Percentiles rank a stretch among this genome's conserved stretches.
Evolutionary conservation across 805 yeast genomes (phyloP).

Genomic region (Saturnispora bothae): DNA sequence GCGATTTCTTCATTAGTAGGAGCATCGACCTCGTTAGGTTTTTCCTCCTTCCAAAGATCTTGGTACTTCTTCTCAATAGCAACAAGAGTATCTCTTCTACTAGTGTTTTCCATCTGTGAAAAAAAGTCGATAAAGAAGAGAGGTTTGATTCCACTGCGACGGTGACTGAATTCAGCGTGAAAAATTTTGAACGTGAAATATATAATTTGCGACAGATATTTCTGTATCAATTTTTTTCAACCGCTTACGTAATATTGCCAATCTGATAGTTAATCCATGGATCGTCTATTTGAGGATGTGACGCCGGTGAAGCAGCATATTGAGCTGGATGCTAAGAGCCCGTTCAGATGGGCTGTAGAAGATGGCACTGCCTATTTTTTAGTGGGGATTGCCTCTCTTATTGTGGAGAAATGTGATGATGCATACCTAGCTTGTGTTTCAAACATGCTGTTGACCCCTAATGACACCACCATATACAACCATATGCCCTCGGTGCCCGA

Average conservation of each 20-base stretch:
- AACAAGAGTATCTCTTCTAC: slow-evolving; percentile 89
- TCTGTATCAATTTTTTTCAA: no score
- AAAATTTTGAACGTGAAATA: slow-evolving; percentile 4
- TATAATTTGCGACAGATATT: no score
- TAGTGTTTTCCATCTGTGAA: slow-evolving; percentile 52
- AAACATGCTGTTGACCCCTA: not conserved
- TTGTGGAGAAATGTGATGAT: not conserved
- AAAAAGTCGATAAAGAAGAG: no score
- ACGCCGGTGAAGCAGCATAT: not conserved
- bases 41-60: slow-evolving; percentile 76
- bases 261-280: no score
- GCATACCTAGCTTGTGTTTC: not conserved
- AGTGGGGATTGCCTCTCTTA: not conserved
- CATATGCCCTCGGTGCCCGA: not conserved
- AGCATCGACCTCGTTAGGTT: slow-evolving; percentile 79
- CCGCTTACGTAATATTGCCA: not conserved
- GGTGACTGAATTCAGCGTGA: slow-evolving; percentile 2
- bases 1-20: slow-evolving; percentile 61
- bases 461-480: slow-evolving; percentile 3
- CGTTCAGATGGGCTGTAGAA: not conserved
- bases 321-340: not conserved
- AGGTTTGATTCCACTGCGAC: no score
- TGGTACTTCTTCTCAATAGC: slow-evolving; percentile 86
- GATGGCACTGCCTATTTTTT: not conserved
- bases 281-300: not conserved